Evolutionary conservation across 2,329 filamentous ascomycete species (phyloP).

Genomic region (Talaromyces albobiverticillius): DNA sequence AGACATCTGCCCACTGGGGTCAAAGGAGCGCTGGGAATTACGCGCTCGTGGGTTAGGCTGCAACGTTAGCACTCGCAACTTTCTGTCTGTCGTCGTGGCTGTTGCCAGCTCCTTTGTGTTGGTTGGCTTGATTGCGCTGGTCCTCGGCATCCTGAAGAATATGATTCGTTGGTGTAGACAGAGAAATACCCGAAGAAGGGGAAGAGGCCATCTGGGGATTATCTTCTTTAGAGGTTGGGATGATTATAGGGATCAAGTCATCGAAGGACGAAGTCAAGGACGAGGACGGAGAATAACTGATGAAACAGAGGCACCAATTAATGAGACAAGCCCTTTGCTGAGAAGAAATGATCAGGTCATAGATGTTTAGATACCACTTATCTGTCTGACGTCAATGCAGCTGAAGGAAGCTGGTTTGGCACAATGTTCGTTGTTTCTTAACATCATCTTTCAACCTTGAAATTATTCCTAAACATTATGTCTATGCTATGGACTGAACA

Average conservation of each 20-base stretch:
- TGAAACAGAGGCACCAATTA: background rate
- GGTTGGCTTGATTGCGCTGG: conserved; percentile 19
- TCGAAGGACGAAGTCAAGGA: background rate
- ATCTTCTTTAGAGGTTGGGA: conserved; percentile 10
- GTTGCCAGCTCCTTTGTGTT: conserved; percentile 28
- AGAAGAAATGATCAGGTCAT: background rate
- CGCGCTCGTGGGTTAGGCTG: conserved; percentile 38
- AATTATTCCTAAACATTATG: no score
- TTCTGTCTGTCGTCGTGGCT: conserved; percentile 33
- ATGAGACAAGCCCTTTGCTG: conserved; percentile 14
- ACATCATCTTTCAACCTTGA: no score
- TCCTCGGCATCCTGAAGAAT: conserved; percentile 19
- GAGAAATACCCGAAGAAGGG: conserved; percentile 15
- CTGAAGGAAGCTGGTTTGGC: background rate
- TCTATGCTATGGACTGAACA: no score
- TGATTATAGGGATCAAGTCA: background rate
- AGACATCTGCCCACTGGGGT: conserved; percentile 38
- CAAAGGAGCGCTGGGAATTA: conserved; percentile 42
- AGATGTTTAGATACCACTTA: background rate
- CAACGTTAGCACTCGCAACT: conserved; percentile 38
- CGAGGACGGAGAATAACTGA: background rate
- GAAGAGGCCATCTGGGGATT: conserved; percentile 10
- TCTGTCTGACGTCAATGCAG: background rate
- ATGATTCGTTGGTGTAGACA: conserved; percentile 7
- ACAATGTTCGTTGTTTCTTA: background rate